A percentile compares a stretch with the other conserved stretches of the same genome.
Evolutionary conservation across 768 basidiomycete species (phyloP).

Genomic region (Rhizopogon vesiculosus): DNA sequence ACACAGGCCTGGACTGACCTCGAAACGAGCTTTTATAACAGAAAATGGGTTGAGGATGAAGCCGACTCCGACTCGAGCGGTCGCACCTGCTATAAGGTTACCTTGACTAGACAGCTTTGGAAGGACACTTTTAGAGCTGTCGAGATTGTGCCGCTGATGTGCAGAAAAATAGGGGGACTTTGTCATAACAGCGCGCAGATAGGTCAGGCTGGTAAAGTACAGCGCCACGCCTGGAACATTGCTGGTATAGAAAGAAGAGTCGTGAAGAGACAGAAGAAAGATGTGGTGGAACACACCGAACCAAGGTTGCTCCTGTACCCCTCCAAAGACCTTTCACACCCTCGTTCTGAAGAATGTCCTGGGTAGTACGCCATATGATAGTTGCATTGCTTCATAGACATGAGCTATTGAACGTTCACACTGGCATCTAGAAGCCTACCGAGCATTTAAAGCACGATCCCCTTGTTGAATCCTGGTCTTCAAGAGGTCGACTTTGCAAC

Average conservation of each 20-base stretch:
- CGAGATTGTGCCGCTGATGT: conserved; percentile 12
- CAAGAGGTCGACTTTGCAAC: conserved; percentile 68
- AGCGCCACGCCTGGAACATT: conserved; percentile 92
- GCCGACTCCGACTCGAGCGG: conserved; percentile 75
- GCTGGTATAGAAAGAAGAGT: conserved; percentile 32
- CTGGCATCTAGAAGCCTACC: conserved; percentile 25
- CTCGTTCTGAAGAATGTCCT: conserved; percentile 53
- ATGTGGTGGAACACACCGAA: conserved; percentile 41
- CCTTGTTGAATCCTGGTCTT: conserved; percentile 92
- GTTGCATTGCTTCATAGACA: conserved; percentile 26
- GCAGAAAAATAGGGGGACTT: conserved; percentile 63
- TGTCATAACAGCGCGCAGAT: conserved; percentile 75
- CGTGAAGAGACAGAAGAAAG: neutral
- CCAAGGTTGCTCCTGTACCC: conserved; percentile 77
- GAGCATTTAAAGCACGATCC: conserved; percentile 39
- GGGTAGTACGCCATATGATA: conserved; percentile 46
- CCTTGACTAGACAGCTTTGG: conserved; percentile 72
- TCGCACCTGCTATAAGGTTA: conserved; percentile 83
- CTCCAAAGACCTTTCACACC: conserved; percentile 82
- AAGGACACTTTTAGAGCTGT: conserved; percentile 44
- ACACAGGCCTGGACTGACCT: conserved; percentile 43
- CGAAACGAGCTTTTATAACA: conserved; percentile 87
- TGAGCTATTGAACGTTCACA: neutral
- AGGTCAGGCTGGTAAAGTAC: conserved; percentile 85
- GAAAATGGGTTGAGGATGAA: conserved; percentile 87